These are phyloP conservation scores for Funneliformis geosporum DNA, from an alignment of 192 early-diverging fungal genomes.

Conservation along the genomic window DNA sequence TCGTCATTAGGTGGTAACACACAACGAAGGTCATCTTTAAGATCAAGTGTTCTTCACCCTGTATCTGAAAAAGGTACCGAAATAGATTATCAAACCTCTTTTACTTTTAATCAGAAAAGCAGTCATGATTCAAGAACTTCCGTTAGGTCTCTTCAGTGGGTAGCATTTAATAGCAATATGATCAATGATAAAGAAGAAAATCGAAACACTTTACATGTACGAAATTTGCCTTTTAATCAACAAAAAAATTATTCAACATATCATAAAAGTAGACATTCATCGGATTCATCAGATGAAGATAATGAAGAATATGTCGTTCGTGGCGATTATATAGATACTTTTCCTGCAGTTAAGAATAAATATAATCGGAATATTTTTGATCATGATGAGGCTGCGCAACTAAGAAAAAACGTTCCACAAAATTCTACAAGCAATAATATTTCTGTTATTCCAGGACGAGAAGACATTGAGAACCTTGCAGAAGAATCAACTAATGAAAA, in stretches of 20 bases:
- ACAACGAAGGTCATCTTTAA: background rate
- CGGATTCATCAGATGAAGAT: background rate
- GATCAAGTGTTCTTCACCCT: background rate
- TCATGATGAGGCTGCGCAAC: background rate
- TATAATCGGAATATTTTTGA: background rate
- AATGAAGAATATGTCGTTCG: background rate
- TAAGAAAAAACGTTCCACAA: background rate
- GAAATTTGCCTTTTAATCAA: background rate
- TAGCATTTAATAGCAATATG: background rate
- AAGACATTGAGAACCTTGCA: background rate
- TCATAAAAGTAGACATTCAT: background rate
- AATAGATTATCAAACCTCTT: background rate
- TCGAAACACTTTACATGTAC: conserved; percentile 4
- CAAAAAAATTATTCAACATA: background rate
- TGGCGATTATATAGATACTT: conserved; percentile 20
- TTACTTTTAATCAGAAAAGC: background rate
- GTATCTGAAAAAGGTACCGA: background rate
- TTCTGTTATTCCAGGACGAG: background rate
- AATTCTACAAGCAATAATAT: background rate
- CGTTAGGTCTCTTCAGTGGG: background rate
- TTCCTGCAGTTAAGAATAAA: background rate
- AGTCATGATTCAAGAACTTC: background rate
- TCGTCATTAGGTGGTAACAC: background rate
- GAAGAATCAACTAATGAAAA: background rate
- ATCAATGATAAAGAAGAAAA: background rate